Conservation (phyloP, 306 rosid species). For the Sindora glabra region DNA sequence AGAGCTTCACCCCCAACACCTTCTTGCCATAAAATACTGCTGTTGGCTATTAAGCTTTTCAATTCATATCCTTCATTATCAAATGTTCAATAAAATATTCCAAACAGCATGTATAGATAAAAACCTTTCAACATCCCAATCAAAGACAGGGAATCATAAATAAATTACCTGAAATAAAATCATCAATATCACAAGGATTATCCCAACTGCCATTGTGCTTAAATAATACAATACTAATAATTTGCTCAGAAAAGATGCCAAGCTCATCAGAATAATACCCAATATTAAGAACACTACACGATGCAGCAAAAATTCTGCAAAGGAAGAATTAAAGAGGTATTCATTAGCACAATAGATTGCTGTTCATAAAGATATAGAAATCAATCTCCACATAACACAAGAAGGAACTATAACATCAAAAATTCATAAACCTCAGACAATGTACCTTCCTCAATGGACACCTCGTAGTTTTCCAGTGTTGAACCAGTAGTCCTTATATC, state of each 20-base stretch:
- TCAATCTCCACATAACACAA: neutral
- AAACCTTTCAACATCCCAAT: neutral
- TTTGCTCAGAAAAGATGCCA: conserved; percentile 60
- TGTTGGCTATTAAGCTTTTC: neutral
- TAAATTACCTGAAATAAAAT: conserved; percentile 82
- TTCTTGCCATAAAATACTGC: neutral
- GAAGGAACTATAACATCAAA: conserved; percentile 6
- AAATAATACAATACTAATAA: conserved; percentile 73
- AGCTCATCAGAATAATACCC: conserved; percentile 64
- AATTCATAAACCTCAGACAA: neutral
- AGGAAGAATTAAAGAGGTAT: neutral
- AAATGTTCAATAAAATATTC: neutral
- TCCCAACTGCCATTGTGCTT: conserved; percentile 76
- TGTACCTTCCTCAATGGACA: conserved; percentile 72
- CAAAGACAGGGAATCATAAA: conserved; percentile 8
- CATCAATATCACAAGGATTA: conserved; percentile 67
- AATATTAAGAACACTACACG: conserved; percentile 46
- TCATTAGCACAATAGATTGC: neutral
- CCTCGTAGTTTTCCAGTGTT: conserved; percentile 58
- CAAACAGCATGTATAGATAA: neutral
- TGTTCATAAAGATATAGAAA: neutral
- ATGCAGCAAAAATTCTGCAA: conserved; percentile 61
- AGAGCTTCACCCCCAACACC: neutral
- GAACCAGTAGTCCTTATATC: conserved; percentile 61
- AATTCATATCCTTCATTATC: too few species aligned